Evolutionary conservation across 331 rosid species (phyloP).

Genomic region (Malus hybrid): DNA sequence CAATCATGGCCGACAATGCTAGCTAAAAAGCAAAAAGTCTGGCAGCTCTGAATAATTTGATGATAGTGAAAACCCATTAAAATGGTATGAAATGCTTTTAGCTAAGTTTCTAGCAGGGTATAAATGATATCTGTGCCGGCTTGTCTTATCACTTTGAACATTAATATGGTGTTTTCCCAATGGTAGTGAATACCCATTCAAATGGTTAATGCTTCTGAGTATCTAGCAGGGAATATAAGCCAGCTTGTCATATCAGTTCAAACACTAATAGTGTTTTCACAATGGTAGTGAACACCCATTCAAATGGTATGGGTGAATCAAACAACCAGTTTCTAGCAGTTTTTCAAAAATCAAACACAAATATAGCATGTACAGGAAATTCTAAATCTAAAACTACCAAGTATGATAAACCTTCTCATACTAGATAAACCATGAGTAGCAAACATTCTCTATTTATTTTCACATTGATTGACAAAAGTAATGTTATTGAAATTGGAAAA

Average conservation of each 20-base stretch:
- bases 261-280: too few relatives aligned
- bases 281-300: too few relatives aligned
- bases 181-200: neutral
- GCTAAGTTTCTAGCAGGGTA: neutral
- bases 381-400: neutral
- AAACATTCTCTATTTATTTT: neutral
- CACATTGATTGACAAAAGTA: neutral
- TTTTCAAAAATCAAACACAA: neutral
- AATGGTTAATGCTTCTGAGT: neutral
- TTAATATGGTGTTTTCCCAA: neutral
- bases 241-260: neutral
- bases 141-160: too few relatives aligned
- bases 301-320: too few relatives aligned
- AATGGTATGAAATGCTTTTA: neutral
- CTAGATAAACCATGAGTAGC: neutral
- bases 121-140: too few relatives aligned
- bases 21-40: neutral
- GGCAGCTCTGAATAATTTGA: neutral
- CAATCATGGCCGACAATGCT: neutral
- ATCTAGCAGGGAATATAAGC: neutral
- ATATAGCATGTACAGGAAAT: neutral
- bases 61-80: neutral
- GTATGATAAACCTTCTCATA: neutral
- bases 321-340: too few relatives aligned
- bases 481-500: neutral